Base-by-base conservation (phyloP, 495 filamentous ascomycete genomes). In the Bryoglossum gracile region DNA sequence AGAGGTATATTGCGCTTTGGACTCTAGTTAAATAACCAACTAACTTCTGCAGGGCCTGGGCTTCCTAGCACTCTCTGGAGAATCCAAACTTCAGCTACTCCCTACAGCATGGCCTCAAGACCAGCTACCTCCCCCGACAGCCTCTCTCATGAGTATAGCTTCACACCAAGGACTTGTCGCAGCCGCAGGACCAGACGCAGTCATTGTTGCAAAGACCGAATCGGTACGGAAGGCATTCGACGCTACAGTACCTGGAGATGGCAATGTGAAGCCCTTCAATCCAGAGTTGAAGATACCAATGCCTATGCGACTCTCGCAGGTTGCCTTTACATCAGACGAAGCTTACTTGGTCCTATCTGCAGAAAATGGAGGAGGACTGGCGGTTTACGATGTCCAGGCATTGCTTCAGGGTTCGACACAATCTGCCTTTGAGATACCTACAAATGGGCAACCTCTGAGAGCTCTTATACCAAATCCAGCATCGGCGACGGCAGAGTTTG, bases 291-390 rank as follows among this genome's bases (percentile, higher is more conserved):
- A 73, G 30, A 70, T 97, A 10, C 69, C 82, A 4, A 67, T 95
- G 39, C 79, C 82, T 5, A 75, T 82, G 54, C 76, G 86, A 55
- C 76, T 95, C 36, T 91, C 88, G 4, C 94, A 99, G 63, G 73
- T 97, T 6, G 84, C 83, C 21, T 99, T 97, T 59, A 88, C 87
- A 0, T 77, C 85, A 38, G 83, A 88, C 55, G 94, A 95, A 61
- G 77, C 77, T 43, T 89, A 83, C 48, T 70, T 99, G 38, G 77
- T 95, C 17, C 67, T 97, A 11, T 85, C 86, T 4, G 89, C 87
- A 8, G 87, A 95, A 62, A 74, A 74, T 49, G 87, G 89, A 3
- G 81, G 88, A 22, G 88, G 89, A 8, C 68, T 99, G 30, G 85
- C 84, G 2, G 78, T 95, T 13, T 96, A 92, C 61, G 74, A 89